Evolutionary conservation across 306 rosid species (phyloP).

Genomic region (Cyclanthera cordifolia): DNA sequence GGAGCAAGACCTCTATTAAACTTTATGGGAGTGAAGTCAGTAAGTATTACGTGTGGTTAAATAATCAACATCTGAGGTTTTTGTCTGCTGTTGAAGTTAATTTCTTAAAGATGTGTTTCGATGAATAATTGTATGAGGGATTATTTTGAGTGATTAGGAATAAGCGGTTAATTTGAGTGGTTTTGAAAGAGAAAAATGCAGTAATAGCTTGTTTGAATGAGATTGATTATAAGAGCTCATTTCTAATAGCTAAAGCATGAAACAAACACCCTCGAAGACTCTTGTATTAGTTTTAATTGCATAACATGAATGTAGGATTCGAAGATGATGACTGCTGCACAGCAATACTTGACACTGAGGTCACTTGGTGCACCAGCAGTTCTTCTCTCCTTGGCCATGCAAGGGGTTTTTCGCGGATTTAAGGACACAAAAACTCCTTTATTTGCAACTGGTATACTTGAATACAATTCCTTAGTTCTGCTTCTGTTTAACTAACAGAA

Average conservation of each 20-base stretch:
- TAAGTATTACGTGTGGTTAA: constrained; percentile 24
- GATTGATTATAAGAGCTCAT: no score
- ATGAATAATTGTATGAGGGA: no score
- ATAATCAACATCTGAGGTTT: background rate
- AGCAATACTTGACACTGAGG: constrained; percentile 62
- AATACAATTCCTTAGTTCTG: background rate
- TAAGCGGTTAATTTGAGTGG: no score
- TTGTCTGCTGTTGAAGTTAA: constrained; percentile 1
- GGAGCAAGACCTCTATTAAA: constrained; percentile 70
- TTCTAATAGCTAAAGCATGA: no score
- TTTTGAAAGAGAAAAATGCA: no score
- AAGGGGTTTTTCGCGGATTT: constrained; percentile 89
- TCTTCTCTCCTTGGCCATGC: constrained; percentile 92
- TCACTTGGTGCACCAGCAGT: constrained; percentile 97
- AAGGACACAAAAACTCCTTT: constrained; percentile 88
- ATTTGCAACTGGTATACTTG: constrained; percentile 65
- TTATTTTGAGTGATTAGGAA: no score
- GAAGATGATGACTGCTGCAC: constrained; percentile 66
- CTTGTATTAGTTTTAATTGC: background rate
- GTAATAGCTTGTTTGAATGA: no score
- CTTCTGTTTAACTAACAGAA: background rate
- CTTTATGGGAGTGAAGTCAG: constrained; percentile 81
- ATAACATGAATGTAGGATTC: constrained; percentile 52
- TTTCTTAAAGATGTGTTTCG: no score
- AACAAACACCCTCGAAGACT: no score